phyloP scores from a whole-genome alignment of 805 yeast genomes.

The Yamadazyma sp. region DNA sequence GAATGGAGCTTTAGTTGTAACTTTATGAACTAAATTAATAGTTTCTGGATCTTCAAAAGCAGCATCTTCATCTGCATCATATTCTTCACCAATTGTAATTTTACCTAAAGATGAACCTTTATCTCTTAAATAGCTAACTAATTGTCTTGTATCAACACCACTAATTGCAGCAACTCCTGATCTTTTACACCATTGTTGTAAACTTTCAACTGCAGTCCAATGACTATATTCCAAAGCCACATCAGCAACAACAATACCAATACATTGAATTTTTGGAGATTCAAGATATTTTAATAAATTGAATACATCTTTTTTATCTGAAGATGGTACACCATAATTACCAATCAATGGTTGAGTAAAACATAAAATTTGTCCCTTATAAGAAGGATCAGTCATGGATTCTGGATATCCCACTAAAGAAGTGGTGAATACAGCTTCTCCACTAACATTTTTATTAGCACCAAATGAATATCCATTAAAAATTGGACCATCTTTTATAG shows the following conservation, averaged over 20 bases:
- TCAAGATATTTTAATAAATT: slow-evolving; percentile 88
- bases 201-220: slow-evolving; percentile 98
- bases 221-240: slow-evolving; percentile 96
- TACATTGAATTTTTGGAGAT: slow-evolving; percentile 86
- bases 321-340: slow-evolving; percentile 96
- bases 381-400: slow-evolving; percentile 98
- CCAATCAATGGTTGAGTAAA: slow-evolving; percentile 98
- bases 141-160: slow-evolving; percentile 95
- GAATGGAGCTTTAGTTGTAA: slow-evolving; percentile 93
- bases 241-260: slow-evolving; percentile 94
- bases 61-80: slow-evolving; percentile 88
- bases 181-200: slow-evolving; percentile 93
- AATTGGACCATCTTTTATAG: slow-evolving; percentile 89
- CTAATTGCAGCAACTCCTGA: slow-evolving; percentile 93
- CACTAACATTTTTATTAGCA: slow-evolving; percentile 86
- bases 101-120: slow-evolving; percentile 93
- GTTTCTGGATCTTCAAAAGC: slow-evolving; percentile 89
- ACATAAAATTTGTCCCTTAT: slow-evolving; percentile 93
- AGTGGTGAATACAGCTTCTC: slow-evolving; percentile 98
- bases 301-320: slow-evolving; percentile 74
- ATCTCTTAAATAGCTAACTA: slow-evolving; percentile 90
- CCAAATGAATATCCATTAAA: slow-evolving; percentile 95
- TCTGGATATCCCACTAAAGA: slow-evolving; percentile 98
- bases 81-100: slow-evolving; percentile 85
- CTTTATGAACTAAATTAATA: slow-evolving; percentile 86